Evolutionary conservation across 345 rosid species (phyloP), one percentile per base, ranked within the genome.

Genomic region (Isatis tinctoria): DNA sequence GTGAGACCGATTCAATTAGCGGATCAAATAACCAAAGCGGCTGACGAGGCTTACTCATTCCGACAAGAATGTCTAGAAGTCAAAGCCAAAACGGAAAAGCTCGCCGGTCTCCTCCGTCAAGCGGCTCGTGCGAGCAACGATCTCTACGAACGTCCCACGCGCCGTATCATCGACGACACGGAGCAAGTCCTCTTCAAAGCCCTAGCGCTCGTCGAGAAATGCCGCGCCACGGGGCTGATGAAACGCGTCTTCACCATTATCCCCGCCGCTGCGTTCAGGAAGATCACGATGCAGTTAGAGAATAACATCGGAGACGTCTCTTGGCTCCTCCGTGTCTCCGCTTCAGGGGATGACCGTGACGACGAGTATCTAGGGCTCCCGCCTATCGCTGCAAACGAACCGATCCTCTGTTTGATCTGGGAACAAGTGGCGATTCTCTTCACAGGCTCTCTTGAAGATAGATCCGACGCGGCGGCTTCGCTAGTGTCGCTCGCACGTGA

Each of bases 351-450:
- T 28, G 89, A 87, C 60, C 85, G 88, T 3, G 93, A 85, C 26
- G 87, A 84, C 18, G 96, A 87, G 72, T 87, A 84, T 62, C 67
- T 88, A 1, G 94, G 97, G 22, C 82, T 90, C 28, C 96, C 94
- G 0, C 98, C 98, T 0, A 92, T 92, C 26, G 98, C 98, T 0
- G 90, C 91, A 0, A 92, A 90, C 77, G 96, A 92, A 61, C 98
- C 98, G 4, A 88, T 92, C 33, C 56, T 92, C 20, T 88, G 98
- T 66, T 85, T 92, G 28, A 85, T 92, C 6, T 92, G 96, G 97
- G 97, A 92, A 64, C 94, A 92, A 75, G 76, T 92, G 49, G 94
- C 98, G 1, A 85, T 86, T 56, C 87, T 92, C 22, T 81, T 73
- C 14, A 87, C 87, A 2, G 96, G 92, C 11, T 82, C 90, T 1